Conservation (phyloP, 108 stramenopile species). For the Cyclostephanos invisitatus region DNA sequence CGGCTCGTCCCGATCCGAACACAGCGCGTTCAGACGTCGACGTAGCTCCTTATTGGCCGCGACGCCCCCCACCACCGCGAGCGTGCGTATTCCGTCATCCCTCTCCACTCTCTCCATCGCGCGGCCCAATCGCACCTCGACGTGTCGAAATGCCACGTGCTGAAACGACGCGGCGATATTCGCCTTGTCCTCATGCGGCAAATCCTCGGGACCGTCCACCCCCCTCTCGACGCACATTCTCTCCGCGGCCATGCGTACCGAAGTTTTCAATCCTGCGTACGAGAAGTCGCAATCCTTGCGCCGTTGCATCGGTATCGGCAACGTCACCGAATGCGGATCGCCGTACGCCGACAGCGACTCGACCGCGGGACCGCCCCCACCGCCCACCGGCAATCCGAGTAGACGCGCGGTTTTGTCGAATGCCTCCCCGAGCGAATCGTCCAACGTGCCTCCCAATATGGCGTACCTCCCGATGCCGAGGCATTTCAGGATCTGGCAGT, state of each 20-base stretch:
- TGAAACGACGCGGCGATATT: constrained; percentile 94
- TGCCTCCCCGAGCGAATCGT: constrained; percentile 95
- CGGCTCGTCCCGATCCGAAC: constrained; percentile 45
- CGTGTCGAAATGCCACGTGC: constrained; percentile 88
- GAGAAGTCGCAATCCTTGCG: constrained; percentile 94
- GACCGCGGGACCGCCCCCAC: constrained; percentile 94
- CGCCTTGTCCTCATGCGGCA: constrained; percentile 69
- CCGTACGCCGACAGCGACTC: constrained; percentile 86
- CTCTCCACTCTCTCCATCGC: constrained; percentile 73
- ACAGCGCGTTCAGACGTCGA: constrained; percentile 63
- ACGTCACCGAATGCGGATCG: constrained; percentile 67
- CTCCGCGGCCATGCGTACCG: constrained; percentile 73
- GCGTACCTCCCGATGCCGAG: constrained; percentile 80
- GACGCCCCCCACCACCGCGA: constrained; percentile 97
- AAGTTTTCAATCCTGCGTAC: constrained; percentile 95
- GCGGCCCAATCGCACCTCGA: constrained; percentile 84
- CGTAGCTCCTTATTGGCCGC: constrained; percentile 94
- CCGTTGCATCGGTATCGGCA: constrained; percentile 86
- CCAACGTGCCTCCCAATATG: constrained; percentile 92
- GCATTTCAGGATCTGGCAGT: constrained; percentile 92
- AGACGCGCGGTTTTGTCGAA: constrained; percentile 95
- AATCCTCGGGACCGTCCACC: constrained; percentile 48
- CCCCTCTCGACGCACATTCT: constrained; percentile 58
- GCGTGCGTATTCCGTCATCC: constrained; percentile 60
- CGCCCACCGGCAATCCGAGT: constrained; percentile 84